A percentile compares a stretch with the other conserved stretches of the same genome.
Evolutionary conservation across 2,329 filamentous ascomycete genomes (phyloP).

Genomic region (Fusarium burgessii): DNA sequence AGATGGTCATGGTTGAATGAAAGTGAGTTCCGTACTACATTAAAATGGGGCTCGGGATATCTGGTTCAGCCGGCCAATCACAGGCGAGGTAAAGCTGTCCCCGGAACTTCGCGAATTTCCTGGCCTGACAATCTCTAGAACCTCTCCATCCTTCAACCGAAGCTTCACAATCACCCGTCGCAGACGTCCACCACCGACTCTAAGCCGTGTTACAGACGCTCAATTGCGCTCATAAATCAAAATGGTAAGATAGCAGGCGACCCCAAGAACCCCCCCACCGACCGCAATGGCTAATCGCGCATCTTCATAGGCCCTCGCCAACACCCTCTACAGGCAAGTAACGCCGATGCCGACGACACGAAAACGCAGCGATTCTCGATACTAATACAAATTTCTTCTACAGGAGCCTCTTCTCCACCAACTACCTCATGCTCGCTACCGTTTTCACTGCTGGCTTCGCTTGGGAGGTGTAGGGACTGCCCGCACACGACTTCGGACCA

Average conservation of each 20-base stretch:
- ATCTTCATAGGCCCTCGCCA: conserved; percentile 52
- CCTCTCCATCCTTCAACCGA: conserved; percentile 48
- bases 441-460: conserved; percentile 91
- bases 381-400: conserved; percentile 42
- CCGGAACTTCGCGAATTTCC: conserved; percentile 53
- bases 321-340: conserved; percentile 57
- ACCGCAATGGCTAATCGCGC: conserved; percentile 52
- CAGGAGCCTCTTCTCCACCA: conserved; percentile 87
- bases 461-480: conserved; percentile 84
- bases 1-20: neutral
- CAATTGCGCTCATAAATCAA: conserved; percentile 50
- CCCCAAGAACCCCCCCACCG: neutral
- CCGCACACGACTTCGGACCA: conserved; percentile 22
- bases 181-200: conserved; percentile 44
- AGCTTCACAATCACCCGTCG: conserved; percentile 44
- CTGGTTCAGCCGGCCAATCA: conserved; percentile 48
- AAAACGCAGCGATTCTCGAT: conserved; percentile 28
- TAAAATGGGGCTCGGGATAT: conserved; percentile 41
- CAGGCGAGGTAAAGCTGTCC: conserved; percentile 45
- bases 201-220: conserved; percentile 44
- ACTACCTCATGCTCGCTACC: conserved; percentile 86
- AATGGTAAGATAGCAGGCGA: conserved; percentile 51
- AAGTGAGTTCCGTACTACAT: neutral
- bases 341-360: conserved; percentile 31
- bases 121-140: conserved; percentile 50